These are phyloP conservation scores for Colletotrichum liriopes DNA, from an alignment of 2,329 filamentous ascomycete species.

Conservation along the genomic window DNA sequence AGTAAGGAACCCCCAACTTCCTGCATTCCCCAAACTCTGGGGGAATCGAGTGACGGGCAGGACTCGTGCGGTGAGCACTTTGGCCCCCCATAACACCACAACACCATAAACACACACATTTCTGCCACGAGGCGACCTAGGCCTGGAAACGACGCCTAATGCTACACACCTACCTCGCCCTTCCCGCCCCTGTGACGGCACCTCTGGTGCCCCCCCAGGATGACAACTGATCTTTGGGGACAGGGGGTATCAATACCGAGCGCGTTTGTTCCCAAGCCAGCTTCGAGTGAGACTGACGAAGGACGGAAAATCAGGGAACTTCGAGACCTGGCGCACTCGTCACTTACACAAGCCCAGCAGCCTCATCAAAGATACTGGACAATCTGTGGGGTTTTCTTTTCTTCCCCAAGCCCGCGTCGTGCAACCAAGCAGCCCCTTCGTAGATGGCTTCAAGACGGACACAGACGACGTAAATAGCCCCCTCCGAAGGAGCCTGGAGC, in stretches of 20 bases:
- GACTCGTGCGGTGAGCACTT: neutral
- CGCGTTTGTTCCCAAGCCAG: constrained; percentile 6
- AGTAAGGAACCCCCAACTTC: constrained; percentile 30
- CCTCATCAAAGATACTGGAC: constrained; percentile 15
- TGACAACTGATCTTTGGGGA: constrained; percentile 18
- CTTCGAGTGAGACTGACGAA: neutral
- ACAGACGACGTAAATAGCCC: constrained; percentile 11
- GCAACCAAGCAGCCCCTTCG: constrained; percentile 9
- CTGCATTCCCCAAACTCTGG: constrained; percentile 35
- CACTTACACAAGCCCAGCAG: constrained; percentile 25
- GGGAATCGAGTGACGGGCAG: constrained; percentile 1
- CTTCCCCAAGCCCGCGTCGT: constrained; percentile 13
- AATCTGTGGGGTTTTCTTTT: neutral
- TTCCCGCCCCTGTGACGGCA: constrained; percentile 11
- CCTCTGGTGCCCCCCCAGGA: constrained; percentile 13
- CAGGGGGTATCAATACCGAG: constrained; percentile 22
- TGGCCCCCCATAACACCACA: neutral
- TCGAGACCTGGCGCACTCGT: constrained; percentile 15
- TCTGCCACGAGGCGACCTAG: constrained; percentile 24
- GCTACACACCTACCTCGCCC: constrained; percentile 6
- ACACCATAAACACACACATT: neutral
- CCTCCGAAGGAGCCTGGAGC: neutral
- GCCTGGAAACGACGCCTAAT: constrained; percentile 2
- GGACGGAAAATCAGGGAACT: neutral
- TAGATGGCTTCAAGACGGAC: constrained; percentile 7